Base-by-base conservation (phyloP, 2,329 filamentous ascomycete genomes). In the Penicillium occitanis region DNA sequence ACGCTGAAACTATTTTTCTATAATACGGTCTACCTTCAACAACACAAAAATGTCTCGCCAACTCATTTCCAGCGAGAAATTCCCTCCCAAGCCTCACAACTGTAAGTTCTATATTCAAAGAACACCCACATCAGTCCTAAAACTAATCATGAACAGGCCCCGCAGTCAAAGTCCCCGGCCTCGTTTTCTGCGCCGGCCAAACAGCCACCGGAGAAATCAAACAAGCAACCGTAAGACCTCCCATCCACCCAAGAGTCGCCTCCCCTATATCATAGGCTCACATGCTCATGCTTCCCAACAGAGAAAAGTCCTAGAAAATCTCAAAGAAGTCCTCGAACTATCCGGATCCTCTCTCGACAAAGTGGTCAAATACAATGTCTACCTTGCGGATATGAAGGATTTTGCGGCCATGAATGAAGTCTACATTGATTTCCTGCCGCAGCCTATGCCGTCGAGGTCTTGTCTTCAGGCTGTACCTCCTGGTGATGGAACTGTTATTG, bases 291-390 rank as follows among this genome's bases (percentile, higher is more conserved):
- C 25, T 7, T 4, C 28, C 33, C 4, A 55, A 70, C 57, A 76
- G 74, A 70, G 70, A 68, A 74, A 69, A 19, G 73, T 72, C 10
- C 65, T 78, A 19, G 74, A 80, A 63, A 89, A 89, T 75, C 79
- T 90, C 3, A 85, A 61, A 46, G 58, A 61, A 48, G 58, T 61
- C 4, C 58, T 61, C 14, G 58, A 61, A 66, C 86, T 83, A 7
- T 84, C 86, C 0, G 86, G 86, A 1, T 85, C 82, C 62, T 81
- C 77, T 64, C 76, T 88, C n/a, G 77, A 83, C n/a, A 85, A 88
- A 58, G 82, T 86, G 0, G 82, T 90, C 74, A 89, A 90, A 75
- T 83, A 87, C 70, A 89, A 88, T 71, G 80, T 89, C 42, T 90
- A 86, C 73, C 74, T 90, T 8, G 85, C 84, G 2, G 82, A 83